A percentile compares a stretch with the other conserved stretches of the same genome.
Evolutionary conservation across 371 early-diverging fungal genomes (phyloP).

Genomic region (Rhizomucor miehei): DNA sequence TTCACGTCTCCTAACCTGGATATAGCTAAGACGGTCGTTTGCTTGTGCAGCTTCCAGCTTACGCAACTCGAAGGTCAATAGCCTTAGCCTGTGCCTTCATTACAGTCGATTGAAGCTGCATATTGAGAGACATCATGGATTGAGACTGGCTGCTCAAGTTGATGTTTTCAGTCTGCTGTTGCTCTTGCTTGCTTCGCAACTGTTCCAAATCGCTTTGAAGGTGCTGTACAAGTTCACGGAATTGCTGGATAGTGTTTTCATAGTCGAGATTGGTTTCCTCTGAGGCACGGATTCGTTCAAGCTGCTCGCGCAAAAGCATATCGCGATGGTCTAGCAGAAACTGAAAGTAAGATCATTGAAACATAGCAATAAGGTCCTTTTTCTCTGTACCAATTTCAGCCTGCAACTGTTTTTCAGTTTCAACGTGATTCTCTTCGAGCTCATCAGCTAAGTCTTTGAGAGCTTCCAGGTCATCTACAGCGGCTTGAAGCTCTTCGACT

Average conservation of each 20-base stretch:
- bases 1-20: conserved; percentile 32
- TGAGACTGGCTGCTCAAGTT: conserved; percentile 72
- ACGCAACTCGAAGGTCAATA: conserved; percentile 86
- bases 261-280: conserved; percentile 87
- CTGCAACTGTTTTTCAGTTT: conserved; percentile 82
- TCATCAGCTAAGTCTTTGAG: conserved; percentile 89
- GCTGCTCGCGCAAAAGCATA: conserved; percentile 61
- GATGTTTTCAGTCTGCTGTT: conserved; percentile 50
- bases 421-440: conserved; percentile 85
- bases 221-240: conserved; percentile 78
- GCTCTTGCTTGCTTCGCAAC: conserved; percentile 61
- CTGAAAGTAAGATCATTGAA: neutral
- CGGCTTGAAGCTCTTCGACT: conserved; percentile 74
- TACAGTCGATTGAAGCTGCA: conserved; percentile 77
- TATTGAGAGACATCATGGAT: conserved; percentile 78
- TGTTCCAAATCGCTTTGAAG: conserved; percentile 76
- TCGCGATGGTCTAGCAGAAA: conserved; percentile 58
- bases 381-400: conserved; percentile 77
- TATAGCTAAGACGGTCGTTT: conserved; percentile 66
- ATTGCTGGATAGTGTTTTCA: conserved; percentile 83
- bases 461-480: conserved; percentile 87
- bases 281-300: conserved; percentile 53
- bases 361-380: too few species aligned
- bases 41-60: conserved; percentile 86
- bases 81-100: conserved; percentile 87